Percentiles rank a stretch among this genome's conserved stretches.
Conservation (phyloP, 164 flowering plant genomes). For the Chimonanthus praecox region DNA sequence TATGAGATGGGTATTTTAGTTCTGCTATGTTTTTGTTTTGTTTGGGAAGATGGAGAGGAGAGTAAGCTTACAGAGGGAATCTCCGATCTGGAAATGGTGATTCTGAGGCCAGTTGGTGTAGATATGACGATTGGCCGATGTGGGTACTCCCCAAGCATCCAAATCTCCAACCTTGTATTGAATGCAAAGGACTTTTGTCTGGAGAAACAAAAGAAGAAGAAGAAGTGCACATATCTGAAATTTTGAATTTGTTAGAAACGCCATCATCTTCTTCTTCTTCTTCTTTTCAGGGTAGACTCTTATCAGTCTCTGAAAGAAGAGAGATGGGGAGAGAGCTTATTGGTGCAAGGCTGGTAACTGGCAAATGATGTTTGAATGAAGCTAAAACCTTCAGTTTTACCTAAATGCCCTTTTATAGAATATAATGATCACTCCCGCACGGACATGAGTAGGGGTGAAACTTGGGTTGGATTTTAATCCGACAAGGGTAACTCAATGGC, state of each 20-base stretch:
- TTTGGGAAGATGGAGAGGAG: background rate
- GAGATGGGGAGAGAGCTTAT: constrained; percentile 14
- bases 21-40: background rate
- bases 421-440: too few relatives aligned
- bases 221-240: constrained; percentile 26
- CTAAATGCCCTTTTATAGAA: too few relatives aligned
- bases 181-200: constrained; percentile 38
- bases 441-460: too few relatives aligned
- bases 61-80: constrained; percentile 73
- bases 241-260: constrained; percentile 22
- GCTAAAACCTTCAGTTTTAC: too few relatives aligned
- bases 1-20: background rate
- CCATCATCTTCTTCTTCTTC: constrained; percentile 29
- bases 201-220: constrained; percentile 36
- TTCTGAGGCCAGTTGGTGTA: constrained; percentile 70
- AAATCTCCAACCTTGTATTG: constrained; percentile 84
- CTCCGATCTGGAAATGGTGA: constrained; percentile 57
- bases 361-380: too few relatives aligned
- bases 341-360: constrained; percentile 6
- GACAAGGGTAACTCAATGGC: too few relatives aligned
- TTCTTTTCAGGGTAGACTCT: background rate
- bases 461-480: too few relatives aligned
- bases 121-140: constrained; percentile 44
- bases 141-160: constrained; percentile 82
- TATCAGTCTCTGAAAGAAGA: constrained; percentile 4